Evolutionary conservation across 805 yeast genomes (phyloP).

Genomic region (Hemisphaericaspora nanyangensis): DNA sequence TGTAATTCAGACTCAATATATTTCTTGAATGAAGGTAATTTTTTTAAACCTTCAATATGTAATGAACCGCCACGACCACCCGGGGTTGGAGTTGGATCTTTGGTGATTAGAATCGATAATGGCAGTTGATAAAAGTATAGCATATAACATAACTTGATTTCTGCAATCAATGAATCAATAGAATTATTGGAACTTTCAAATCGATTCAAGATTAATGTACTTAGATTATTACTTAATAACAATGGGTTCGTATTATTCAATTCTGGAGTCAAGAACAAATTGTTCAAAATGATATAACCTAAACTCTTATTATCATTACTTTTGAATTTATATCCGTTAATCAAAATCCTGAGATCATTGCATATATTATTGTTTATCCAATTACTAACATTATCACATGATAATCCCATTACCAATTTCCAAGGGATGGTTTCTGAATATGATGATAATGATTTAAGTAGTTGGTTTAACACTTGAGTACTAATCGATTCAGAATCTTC

Average conservation of each 20-base stretch:
- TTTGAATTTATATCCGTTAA: slow-evolving; percentile 29
- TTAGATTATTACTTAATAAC: slow-evolving; percentile 19
- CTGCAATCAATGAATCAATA: slow-evolving; percentile 35
- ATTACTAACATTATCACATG: slow-evolving; percentile 29
- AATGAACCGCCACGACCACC: slow-evolving; percentile 4
- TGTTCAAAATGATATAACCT: slow-evolving; percentile 30
- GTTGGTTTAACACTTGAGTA: slow-evolving; percentile 32
- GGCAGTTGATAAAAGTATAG: slow-evolving; percentile 39
- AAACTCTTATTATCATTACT: slow-evolving; percentile 29
- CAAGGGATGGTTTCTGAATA: slow-evolving; percentile 25
- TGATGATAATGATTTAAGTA: slow-evolving; percentile 27
- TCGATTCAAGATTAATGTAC: slow-evolving; percentile 27
- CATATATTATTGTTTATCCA: slow-evolving; percentile 35
- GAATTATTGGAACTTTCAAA: slow-evolving; percentile 39
- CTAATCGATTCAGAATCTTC: slow-evolving; percentile 36
- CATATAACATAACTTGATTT: slow-evolving; percentile 35
- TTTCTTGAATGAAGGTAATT: slow-evolving; percentile 34
- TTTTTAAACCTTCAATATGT: slow-evolving; percentile 24
- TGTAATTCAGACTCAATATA: slow-evolving; percentile 23
- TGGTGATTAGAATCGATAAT: slow-evolving; percentile 20
- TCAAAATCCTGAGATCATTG: slow-evolving; percentile 23
- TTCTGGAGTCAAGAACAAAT: slow-evolving; percentile 27
- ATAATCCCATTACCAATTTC: slow-evolving; percentile 33
- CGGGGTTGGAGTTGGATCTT: slow-evolving; percentile 7
- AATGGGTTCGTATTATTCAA: slow-evolving; percentile 8